Base-by-base conservation (phyloP, 805 yeast species). In the Wickerhamomyces strasburgensis region DNA sequence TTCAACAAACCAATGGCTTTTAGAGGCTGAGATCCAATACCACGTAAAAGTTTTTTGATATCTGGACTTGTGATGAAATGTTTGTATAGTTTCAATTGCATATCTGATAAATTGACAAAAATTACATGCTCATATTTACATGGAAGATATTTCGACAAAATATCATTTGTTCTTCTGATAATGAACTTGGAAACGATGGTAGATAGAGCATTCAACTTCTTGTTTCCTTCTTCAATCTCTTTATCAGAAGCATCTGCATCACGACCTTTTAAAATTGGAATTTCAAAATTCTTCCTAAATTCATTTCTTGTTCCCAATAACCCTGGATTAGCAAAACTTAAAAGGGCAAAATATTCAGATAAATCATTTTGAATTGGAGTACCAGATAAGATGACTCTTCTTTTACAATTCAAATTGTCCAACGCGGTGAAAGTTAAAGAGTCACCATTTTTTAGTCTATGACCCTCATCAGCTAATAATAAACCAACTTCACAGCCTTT, bases 311-410 rank as follows among this genome's bases (percentile, higher is more conserved):
- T 69, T 0, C 98, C 98, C 31, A 93, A 64, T 27, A 86, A 72
- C 0, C 96, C 96, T 0, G 98, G 98, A 56, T 90, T 93, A 7
- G 98, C 95, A 65, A 90, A 90, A 51, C 80, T 85, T 42, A 93
- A 65, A 34, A 90, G 63, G 1, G 98, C 85, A 55, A 88, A 93
- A 62, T 90, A 90, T 61, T 90, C 98, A 0, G 95, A 81, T 25
- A 90, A 67, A 64, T 90, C 98, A 52, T 90, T 90, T 59, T 90
- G 98, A 46, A 90, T 89, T 1, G 98, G 98, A 0, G 98, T 90
- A 27, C 98, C 98, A 1, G 96, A 86, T 16, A 90, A 64, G 46
- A 90, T 90, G 6, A 90, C 97, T 40, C 98, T 71, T 52, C 98
- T 70, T 34, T 81, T 78, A 56, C 95, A 90, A 35, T 82, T 77